These are phyloP conservation scores for Leccinum olivaceoglutinosum DNA, from an alignment of 1,284 basidiomycete species.

Conservation along the genomic window DNA sequence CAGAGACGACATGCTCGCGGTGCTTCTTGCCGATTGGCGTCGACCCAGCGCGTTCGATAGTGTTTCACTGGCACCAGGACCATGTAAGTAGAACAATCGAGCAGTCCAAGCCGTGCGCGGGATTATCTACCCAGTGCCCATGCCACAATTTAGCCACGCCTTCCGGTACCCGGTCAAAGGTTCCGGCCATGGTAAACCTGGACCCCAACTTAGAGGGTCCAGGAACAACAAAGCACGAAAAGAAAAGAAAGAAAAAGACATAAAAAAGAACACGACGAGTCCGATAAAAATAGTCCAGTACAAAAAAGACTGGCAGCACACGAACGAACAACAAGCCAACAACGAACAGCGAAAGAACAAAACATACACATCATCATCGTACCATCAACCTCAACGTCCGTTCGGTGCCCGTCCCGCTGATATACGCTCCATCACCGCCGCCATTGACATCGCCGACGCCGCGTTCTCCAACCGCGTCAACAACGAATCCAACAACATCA, in stretches of 20 bases:
- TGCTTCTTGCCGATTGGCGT: no score
- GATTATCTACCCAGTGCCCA: no score
- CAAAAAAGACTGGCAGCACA: background rate
- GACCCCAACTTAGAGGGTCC: no score
- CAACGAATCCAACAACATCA: constrained; percentile 68
- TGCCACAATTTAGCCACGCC: no score
- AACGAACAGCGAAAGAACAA: background rate
- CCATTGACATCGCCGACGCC: constrained; percentile 50
- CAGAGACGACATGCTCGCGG: no score
- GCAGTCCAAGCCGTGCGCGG: no score
- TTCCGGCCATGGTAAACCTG: no score
- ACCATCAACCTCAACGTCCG: constrained; percentile 37
- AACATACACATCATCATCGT: constrained; percentile 7
- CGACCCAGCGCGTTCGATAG: no score
- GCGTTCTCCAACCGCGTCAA: constrained; percentile 79
- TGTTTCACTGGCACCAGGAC: no score
- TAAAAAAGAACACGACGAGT: background rate
- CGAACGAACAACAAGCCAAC: background rate
- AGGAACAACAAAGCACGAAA: background rate
- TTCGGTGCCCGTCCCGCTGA: constrained; percentile 24
- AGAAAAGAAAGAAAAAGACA: background rate
- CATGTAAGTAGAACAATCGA: no score
- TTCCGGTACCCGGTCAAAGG: no score
- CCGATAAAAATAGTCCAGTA: background rate
- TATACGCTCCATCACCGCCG: constrained; percentile 22